These are phyloP conservation scores for Pyricularia grisea DNA, from an alignment of 2,329 filamentous ascomycete species.

Conservation along the genomic window DNA sequence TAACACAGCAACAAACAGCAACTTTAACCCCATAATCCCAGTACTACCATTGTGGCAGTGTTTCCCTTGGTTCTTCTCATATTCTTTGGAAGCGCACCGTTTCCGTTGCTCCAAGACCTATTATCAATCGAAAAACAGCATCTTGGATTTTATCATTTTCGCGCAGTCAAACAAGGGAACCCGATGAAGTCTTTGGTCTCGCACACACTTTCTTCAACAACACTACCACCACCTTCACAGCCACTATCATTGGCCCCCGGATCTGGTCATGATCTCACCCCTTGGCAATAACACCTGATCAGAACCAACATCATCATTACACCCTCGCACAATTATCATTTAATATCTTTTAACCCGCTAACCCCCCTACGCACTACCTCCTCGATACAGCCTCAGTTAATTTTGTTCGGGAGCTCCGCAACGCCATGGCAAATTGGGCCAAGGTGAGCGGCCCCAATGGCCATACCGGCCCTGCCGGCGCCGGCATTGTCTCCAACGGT, in stretches of 20 bases:
- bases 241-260: not conserved
- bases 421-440: not conserved
- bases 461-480: conserved; percentile 4
- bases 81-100: no score
- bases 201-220: not conserved
- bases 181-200: not conserved
- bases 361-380: not conserved
- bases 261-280: not conserved
- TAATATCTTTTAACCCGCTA: not conserved
- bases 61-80: not conserved
- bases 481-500: conserved; percentile 1
- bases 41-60: not conserved
- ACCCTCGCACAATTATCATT: not conserved
- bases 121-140: not conserved
- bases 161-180: not conserved
- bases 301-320: not conserved
- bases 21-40: no score
- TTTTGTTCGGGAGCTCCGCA: not conserved
- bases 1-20: not conserved
- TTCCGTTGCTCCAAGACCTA: not conserved
- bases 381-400: not conserved
- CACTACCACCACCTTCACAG: not conserved
- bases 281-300: not conserved
- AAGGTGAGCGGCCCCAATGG: not conserved
- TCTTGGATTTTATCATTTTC: not conserved